Percentiles rank a stretch among this genome's conserved stretches.
These are phyloP conservation scores for Biancaea sappan DNA, from an alignment of 306 rosid species.

Conservation along the genomic window DNA sequence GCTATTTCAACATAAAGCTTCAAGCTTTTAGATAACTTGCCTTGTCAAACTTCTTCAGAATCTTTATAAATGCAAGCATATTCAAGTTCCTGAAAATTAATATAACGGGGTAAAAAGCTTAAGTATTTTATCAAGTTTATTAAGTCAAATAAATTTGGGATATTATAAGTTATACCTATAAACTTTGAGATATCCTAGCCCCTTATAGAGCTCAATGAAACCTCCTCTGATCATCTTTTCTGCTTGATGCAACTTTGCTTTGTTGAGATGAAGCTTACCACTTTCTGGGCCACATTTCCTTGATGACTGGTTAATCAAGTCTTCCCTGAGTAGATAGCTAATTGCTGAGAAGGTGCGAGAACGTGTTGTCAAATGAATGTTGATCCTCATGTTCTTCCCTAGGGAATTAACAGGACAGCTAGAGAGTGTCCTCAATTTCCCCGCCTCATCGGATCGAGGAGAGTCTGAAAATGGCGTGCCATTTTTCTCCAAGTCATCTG, in stretches of 20 bases:
- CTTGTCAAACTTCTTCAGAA: slow-evolving; percentile 96
- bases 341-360: slow-evolving; percentile 85
- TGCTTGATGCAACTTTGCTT: slow-evolving; percentile 77
- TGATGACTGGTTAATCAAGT: slow-evolving; percentile 74
- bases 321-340: slow-evolving; percentile 78
- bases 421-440: slow-evolving; percentile 58
- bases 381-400: slow-evolving; percentile 83
- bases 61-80: slow-evolving; percentile 91
- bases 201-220: slow-evolving; percentile 88
- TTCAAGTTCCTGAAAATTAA: slow-evolving; percentile 78
- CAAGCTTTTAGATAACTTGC: slow-evolving; percentile 48
- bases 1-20: slow-evolving; percentile 17
- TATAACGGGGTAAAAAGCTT: slow-evolving; percentile 30
- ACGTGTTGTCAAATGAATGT: slow-evolving; percentile 90
- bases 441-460: slow-evolving; percentile 49
- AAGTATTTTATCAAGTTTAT: slow-evolving; percentile 4
- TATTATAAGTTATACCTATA: slow-evolving; percentile 57
- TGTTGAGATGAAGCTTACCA: slow-evolving; percentile 67
- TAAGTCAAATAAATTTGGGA: not conserved
- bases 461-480: slow-evolving; percentile 52
- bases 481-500: slow-evolving; percentile 61
- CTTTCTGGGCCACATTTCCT: slow-evolving; percentile 64
- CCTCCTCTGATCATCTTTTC: slow-evolving; percentile 94
- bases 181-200: slow-evolving; percentile 84
- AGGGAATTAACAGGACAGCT: slow-evolving; percentile 60